These are phyloP conservation scores for Hansfordia pulvinata DNA, from an alignment of 2,329 filamentous ascomycete genomes.

Conservation along the genomic window DNA sequence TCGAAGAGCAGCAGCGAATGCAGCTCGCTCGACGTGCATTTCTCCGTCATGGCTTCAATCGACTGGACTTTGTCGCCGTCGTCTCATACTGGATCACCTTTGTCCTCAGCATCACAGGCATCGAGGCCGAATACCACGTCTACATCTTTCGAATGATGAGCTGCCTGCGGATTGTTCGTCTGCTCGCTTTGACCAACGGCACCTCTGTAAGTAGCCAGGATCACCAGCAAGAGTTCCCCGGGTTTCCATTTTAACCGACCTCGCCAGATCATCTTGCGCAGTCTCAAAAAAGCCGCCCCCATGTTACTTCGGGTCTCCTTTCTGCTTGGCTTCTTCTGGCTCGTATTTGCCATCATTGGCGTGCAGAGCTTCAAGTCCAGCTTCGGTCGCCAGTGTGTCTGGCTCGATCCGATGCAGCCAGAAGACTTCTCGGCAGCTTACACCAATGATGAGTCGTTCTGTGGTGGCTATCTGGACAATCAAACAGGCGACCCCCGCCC, in stretches of 20 bases:
- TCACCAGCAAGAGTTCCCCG: too few species aligned
- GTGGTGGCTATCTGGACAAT: conserved; percentile 66
- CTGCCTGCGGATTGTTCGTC: conserved; percentile 78
- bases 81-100: conserved; percentile 94
- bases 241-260: conserved; percentile 8
- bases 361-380: conserved; percentile 93
- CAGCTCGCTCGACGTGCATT: conserved; percentile 86
- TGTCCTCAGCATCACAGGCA: conserved; percentile 50
- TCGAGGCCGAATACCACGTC: conserved; percentile 58
- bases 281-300: conserved; percentile 89
- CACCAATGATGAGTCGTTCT: conserved; percentile 60
- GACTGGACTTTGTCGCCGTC: conserved; percentile 87
- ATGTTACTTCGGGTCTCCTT: conserved; percentile 87
- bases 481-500: conserved; percentile 42
- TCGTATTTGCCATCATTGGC: conserved; percentile 90
- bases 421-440: conserved; percentile 41
- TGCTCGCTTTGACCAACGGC: conserved; percentile 85
- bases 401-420: conserved; percentile 52
- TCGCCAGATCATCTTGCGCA: conserved; percentile 71
- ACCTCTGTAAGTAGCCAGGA: conserved; percentile 53
- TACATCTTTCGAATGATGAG: conserved; percentile 96
- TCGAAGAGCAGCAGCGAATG: conserved; percentile 66
- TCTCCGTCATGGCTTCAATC: conserved; percentile 87
- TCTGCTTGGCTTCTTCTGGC: conserved; percentile 92
- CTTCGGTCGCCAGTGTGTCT: conserved; percentile 63